A percentile compares a stretch with the other conserved stretches of the same genome.
These are phyloP conservation scores for Fraxinus nigra DNA, from an alignment of 305 asterid species.

Conservation along the genomic window DNA sequence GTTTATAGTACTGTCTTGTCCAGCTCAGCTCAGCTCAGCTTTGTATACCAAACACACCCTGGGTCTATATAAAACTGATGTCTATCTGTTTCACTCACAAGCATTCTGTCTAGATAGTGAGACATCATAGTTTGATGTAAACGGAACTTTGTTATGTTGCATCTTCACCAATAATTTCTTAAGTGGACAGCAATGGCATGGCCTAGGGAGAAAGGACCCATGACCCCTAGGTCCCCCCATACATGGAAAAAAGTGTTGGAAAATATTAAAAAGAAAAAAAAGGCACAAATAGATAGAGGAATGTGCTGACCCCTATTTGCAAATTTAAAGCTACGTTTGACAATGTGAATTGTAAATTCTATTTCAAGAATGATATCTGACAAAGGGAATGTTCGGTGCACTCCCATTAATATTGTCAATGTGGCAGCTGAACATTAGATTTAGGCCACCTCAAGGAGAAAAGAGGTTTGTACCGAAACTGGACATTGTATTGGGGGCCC, in stretches of 20 bases:
- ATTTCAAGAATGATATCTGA: not conserved
- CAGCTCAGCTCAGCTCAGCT: not conserved
- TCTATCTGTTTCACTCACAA: not conserved
- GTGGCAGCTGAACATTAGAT: not conserved
- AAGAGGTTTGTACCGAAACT: not conserved
- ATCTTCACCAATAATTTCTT: not conserved
- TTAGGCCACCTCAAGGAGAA: not conserved
- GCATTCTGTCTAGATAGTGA: not conserved
- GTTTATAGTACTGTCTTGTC: not conserved
- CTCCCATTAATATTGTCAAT: not conserved
- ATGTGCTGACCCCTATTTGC: not conserved
- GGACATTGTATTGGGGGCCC: not conserved
- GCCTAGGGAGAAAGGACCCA: not conserved
- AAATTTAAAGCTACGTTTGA: not conserved
- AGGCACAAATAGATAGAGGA: not conserved
- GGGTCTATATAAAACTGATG: not conserved
- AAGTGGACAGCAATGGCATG: not conserved
- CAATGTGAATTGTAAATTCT: not conserved
- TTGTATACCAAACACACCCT: not conserved
- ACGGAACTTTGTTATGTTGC: not conserved
- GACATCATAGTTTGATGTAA: not conserved
- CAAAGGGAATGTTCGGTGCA: not conserved
- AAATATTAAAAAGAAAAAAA: not conserved
- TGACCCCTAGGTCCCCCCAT: not conserved
- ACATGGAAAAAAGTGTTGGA: not conserved